Evolutionary conservation across 805 yeast species (phyloP).

Genomic region (Metschnikowia arizonensis): DNA sequence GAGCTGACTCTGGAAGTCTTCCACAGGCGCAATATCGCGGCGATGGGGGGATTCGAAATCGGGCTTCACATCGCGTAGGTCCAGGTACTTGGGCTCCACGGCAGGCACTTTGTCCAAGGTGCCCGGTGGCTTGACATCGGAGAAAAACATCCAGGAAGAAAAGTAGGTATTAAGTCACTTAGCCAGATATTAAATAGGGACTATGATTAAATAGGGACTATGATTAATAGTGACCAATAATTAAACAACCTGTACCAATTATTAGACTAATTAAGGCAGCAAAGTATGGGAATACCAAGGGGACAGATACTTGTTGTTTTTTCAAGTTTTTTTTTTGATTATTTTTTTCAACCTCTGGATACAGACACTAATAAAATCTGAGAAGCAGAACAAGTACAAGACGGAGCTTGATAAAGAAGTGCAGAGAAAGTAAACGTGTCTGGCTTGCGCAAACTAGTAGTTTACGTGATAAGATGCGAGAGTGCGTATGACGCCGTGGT

Average conservation of each 20-base stretch:
- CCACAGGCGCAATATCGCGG: not conserved
- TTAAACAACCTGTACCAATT: too few relatives aligned
- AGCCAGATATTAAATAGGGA: too few relatives aligned
- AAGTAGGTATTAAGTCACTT: too few relatives aligned
- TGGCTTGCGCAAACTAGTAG: not conserved
- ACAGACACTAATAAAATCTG: not conserved
- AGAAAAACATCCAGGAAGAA: not conserved
- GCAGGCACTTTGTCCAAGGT: not conserved
- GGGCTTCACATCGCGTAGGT: conserved; percentile 1
- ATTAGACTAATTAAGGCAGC: too few relatives aligned
- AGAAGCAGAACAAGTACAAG: not conserved
- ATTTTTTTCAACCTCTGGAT: too few relatives aligned
- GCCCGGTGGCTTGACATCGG: not conserved
- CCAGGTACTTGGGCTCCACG: conserved; percentile 4
- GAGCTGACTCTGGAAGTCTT: conserved; percentile 8
- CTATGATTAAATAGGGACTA: too few relatives aligned
- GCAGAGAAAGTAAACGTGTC: not conserved
- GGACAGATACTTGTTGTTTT: too few relatives aligned
- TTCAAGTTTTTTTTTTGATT: too few relatives aligned
- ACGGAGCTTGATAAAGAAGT: not conserved
- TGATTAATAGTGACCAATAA: too few relatives aligned
- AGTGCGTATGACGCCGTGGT: not conserved
- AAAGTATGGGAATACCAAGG: too few relatives aligned
- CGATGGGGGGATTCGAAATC: not conserved
- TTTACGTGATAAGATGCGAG: conserved; percentile 3